Evolutionary conservation across 345 rosid species (phyloP), one percentile per base, ranked within the genome.

Genomic region (Rhodamnia rubescens): DNA sequence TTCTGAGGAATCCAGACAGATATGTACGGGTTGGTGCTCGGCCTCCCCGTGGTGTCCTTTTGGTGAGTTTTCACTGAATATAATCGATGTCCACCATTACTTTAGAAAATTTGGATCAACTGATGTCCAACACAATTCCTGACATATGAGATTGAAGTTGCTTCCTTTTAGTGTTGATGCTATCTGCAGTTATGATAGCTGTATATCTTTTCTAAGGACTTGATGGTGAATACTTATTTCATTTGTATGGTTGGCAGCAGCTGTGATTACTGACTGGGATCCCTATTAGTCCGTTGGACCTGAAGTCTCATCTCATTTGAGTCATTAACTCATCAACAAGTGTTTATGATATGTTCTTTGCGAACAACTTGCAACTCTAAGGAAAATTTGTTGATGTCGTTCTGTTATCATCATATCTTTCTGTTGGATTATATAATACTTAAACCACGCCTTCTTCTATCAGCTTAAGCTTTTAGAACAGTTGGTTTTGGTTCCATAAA

Each of bases 1-100:
- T 97, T 90, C 96, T 97, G 42, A 95, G 95, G 91, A 97, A 94
- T 87, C 99, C 99, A 54, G 98, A 97, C 75, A 93, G 84, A 90
- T 97, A 97, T 61, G 82, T 88, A 55, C 92, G 97, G 64, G 90
- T 96, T 75, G 99, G 99, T 86, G 99, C 99, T 53, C 98, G 99
- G 83, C 99, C 99, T 88, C 99, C 99, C 51, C 95, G 96, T 82
- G 99, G 99, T 84, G 97, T 97, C 89, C 94, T 97, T 53, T 89
- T 97, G 98, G 99, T 96, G 90, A 92, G 98, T 88, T 75, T 85
- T 84, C 44, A 56, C 13, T 11, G 40, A 36, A 36, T 29, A 82
- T 8, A 32, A 36, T 16, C 15, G 22, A 69, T 69, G 47, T 69
- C 47, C 47, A 36, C 22, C 13, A 69, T 69, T 69, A 36, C 78